Evolutionary conservation across 2,329 filamentous ascomycete genomes (phyloP).

Genomic region (Trichoderma oligosporum): DNA sequence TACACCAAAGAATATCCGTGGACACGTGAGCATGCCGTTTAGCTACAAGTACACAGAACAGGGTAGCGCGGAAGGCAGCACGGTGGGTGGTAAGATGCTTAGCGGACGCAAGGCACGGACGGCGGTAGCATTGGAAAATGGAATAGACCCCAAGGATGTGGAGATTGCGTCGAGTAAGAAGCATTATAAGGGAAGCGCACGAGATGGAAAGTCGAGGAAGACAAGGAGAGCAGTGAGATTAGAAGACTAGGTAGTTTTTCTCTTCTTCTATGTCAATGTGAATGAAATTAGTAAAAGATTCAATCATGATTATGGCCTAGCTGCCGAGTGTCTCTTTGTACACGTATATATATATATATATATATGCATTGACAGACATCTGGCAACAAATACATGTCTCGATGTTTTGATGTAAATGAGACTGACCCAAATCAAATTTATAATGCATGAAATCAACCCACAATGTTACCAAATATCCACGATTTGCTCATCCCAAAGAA

Average conservation of each 20-base stretch:
- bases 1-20: constrained; percentile 57
- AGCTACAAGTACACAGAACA: constrained; percentile 86
- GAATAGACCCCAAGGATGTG: constrained; percentile 77
- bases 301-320: neutral
- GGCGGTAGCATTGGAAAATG: constrained; percentile 78
- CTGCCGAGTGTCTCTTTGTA: neutral
- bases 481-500: neutral
- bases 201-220: constrained; percentile 54
- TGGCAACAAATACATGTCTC: neutral
- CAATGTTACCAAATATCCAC: constrained; percentile 15
- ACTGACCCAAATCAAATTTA: neutral
- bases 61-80: constrained; percentile 44
- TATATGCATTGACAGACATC: neutral
- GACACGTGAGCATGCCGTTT: constrained; percentile 75
- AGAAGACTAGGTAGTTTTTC: constrained; percentile 7
- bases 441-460: constrained; percentile 8
- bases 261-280: neutral
- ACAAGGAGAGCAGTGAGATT: constrained; percentile 18
- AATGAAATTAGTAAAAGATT: constrained; percentile 9
- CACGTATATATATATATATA: too few relatives aligned
- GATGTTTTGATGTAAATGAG: neutral
- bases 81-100: constrained; percentile 68
- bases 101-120: constrained; percentile 78
- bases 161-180: constrained; percentile 71
- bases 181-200: constrained; percentile 81